Evolutionary conservation across 73 alveolate species (phyloP).

Genomic region (Urostyla sp.): DNA sequence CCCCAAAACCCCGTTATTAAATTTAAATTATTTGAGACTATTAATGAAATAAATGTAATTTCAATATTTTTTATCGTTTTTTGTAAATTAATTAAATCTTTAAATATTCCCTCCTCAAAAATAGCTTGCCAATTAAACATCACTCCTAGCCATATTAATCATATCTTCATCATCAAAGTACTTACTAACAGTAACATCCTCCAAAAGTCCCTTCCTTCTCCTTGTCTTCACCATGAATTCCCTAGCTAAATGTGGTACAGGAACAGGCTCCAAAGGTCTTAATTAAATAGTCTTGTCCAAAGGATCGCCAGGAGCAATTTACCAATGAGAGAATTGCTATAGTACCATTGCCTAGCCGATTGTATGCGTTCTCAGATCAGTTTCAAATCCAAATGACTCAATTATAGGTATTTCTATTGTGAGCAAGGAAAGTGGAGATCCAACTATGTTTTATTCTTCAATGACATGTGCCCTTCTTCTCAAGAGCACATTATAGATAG

Average conservation of each 20-base stretch:
- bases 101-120: constrained; percentile 62
- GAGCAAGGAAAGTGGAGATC: constrained; percentile 91
- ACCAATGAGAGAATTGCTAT: constrained; percentile 95
- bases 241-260: constrained; percentile 95
- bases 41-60: no score
- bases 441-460: constrained; percentile 84
- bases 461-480: constrained; percentile 95
- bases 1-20: no score
- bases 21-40: no score
- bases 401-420: constrained; percentile 97
- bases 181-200: constrained; percentile 89
- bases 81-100: no score
- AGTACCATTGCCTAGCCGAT: constrained; percentile 96
- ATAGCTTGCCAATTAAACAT: constrained; percentile 70
- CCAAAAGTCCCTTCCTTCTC: constrained; percentile 92
- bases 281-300: constrained; percentile 91
- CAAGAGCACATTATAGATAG: constrained; percentile 89
- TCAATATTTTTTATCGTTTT: no score
- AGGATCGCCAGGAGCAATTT: constrained; percentile 98
- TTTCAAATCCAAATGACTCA: constrained; percentile 99
- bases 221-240: constrained; percentile 99
- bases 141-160: constrained; percentile 85
- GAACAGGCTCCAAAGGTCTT: constrained; percentile 98
- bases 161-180: constrained; percentile 89
- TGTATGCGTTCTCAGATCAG: constrained; percentile 98